Conservation (phyloP, 352 stramenopile species). For the Phytophthora quininea region DNA sequence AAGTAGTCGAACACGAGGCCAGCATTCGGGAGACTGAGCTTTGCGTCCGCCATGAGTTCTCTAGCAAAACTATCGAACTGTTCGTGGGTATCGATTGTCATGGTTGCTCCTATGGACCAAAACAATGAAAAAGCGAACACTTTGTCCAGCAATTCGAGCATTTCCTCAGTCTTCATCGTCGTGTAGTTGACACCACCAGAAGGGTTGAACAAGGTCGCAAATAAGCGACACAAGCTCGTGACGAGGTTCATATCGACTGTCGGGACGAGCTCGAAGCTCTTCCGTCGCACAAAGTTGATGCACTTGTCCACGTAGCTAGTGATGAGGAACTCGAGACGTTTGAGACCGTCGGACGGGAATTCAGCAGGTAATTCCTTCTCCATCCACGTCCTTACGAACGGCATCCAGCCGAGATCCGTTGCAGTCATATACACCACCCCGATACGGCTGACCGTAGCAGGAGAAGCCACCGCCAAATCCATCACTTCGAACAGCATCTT, state of each 20-base stretch:
- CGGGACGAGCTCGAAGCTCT: constrained; percentile 84
- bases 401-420: constrained; percentile 89
- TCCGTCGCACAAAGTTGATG: constrained; percentile 79
- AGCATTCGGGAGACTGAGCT: constrained; percentile 58
- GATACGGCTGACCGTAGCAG: constrained; percentile 87
- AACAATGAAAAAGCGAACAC: constrained; percentile 91
- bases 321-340: constrained; percentile 58
- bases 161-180: constrained; percentile 40
- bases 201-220: constrained; percentile 82
- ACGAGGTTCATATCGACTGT: constrained; percentile 92
- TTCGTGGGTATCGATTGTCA: constrained; percentile 74
- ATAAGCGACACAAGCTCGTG: constrained; percentile 84
- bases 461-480: constrained; percentile 91
- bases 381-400: constrained; percentile 92
- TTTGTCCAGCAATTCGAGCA: constrained; percentile 68
- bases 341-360: constrained; percentile 45
- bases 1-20: constrained; percentile 90
- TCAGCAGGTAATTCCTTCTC: constrained; percentile 56
- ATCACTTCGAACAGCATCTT: constrained; percentile 96
- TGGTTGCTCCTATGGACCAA: constrained; percentile 91
- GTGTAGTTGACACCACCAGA: constrained; percentile 30
- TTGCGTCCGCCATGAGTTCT: constrained; percentile 51
- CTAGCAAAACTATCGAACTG: constrained; percentile 85
- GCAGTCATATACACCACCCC: constrained; percentile 84
- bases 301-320: constrained; percentile 66